Evolutionary conservation across 2,329 filamentous ascomycete species (phyloP).

Genomic region (Penicillium sp.): DNA sequence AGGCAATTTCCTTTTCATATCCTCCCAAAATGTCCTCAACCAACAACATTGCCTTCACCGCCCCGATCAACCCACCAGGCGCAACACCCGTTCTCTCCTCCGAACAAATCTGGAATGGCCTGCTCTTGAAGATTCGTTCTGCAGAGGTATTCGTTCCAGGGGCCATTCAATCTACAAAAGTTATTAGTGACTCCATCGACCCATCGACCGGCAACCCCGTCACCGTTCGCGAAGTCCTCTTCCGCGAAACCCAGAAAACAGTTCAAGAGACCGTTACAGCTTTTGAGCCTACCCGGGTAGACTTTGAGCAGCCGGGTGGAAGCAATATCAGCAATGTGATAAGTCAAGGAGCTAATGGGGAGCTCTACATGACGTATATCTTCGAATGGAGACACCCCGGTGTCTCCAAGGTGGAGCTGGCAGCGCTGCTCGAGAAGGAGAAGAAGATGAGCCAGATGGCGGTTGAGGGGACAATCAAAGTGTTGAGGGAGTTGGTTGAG

Average conservation of each 20-base stretch:
- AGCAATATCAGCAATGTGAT: constrained; percentile 28
- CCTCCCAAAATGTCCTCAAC: constrained; percentile 18
- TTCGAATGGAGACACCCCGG: constrained; percentile 41
- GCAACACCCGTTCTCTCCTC: constrained; percentile 27
- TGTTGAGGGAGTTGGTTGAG: constrained; percentile 16
- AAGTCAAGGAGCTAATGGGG: constrained; percentile 31
- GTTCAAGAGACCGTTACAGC: constrained; percentile 28
- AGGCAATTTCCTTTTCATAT: neutral
- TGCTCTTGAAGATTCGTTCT: constrained; percentile 28
- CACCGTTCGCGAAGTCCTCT: constrained; percentile 30
- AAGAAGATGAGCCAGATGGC: constrained; percentile 20
- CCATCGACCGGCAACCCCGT: constrained; percentile 22
- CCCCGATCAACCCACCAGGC: constrained; percentile 36
- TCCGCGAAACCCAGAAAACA: constrained; percentile 24
- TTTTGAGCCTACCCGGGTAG: constrained; percentile 25
- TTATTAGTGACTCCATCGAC: constrained; percentile 25
- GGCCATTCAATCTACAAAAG: constrained; percentile 28
- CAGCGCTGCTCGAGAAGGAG: constrained; percentile 15
- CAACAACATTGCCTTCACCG: constrained; percentile 39
- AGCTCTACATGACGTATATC: constrained; percentile 42
- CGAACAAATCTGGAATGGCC: constrained; percentile 38
- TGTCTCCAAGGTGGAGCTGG: constrained; percentile 16
- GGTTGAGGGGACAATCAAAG: constrained; percentile 23
- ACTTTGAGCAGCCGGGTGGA: constrained; percentile 28
- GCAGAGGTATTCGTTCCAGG: constrained; percentile 32